Conservation (phyloP, 1,284 basidiomycete species). For the Marasmius tenuissimus region DNA sequence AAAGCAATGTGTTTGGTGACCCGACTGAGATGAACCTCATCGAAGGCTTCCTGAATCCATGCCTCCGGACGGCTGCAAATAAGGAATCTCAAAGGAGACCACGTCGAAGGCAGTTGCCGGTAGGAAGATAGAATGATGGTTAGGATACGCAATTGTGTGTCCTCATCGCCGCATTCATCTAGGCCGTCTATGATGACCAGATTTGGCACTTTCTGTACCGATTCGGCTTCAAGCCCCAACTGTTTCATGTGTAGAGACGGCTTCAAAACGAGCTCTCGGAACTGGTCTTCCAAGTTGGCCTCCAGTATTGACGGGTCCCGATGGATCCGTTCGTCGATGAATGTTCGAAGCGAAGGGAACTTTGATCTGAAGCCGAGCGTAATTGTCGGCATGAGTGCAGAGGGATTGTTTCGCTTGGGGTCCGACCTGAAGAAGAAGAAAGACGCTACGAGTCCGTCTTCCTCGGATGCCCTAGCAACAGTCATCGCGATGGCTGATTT, state of each 20-base stretch:
- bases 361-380: background rate
- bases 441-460: constrained; percentile 8
- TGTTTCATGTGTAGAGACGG: background rate
- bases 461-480: constrained; percentile 9
- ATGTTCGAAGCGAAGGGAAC: background rate
- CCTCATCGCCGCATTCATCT: background rate
- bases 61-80: constrained; percentile 21
- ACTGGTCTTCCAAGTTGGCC: constrained; percentile 2
- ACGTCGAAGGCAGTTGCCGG: constrained; percentile 10
- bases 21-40: background rate
- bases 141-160: background rate
- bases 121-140: background rate
- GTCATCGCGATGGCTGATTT: constrained; percentile 11
- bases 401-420: background rate
- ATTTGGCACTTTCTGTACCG: background rate
- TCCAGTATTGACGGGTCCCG: background rate
- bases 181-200: constrained; percentile 5
- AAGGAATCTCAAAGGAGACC: constrained; percentile 13
- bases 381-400: constrained; percentile 1
- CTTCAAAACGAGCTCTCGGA: constrained; percentile 1
- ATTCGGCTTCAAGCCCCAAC: too few relatives aligned
- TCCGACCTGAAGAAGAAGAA: constrained; percentile 17
- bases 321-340: background rate
- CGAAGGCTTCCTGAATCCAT: constrained; percentile 21
- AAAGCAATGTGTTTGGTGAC: background rate